phyloP scores from a whole-genome alignment of 2,329 filamentous ascomycete genomes.

The Basipetospora chlamydospora region DNA sequence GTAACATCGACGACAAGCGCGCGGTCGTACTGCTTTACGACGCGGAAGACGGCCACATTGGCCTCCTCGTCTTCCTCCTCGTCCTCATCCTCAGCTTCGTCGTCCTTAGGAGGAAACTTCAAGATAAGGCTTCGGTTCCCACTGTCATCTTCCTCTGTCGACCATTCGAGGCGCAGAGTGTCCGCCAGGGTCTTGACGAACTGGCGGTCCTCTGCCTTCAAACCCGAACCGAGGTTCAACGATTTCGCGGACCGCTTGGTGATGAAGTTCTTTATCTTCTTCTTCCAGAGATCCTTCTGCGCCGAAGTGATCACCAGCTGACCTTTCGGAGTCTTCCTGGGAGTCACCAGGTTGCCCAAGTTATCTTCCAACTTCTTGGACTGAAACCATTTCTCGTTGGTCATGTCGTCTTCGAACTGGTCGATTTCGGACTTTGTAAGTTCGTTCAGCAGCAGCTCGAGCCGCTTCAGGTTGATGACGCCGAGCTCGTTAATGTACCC shows the following conservation, averaged over 20 bases:
- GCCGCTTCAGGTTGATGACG: slow-evolving; percentile 71
- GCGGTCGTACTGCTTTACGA: slow-evolving; percentile 82
- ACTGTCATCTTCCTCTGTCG: slow-evolving; percentile 40
- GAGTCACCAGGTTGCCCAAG: slow-evolving; percentile 40
- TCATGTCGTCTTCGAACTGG: slow-evolving; percentile 84
- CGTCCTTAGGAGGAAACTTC: slow-evolving; percentile 28
- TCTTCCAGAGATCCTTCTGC: slow-evolving; percentile 71
- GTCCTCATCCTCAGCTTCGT: slow-evolving; percentile 49
- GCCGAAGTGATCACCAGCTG: slow-evolving; percentile 61
- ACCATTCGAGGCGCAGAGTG: slow-evolving; percentile 41
- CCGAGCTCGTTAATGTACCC: slow-evolving; percentile 96
- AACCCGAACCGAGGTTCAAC: slow-evolving; percentile 57
- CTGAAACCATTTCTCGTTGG: slow-evolving; percentile 83
- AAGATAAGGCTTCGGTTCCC: slow-evolving; percentile 38
- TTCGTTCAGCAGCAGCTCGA: slow-evolving; percentile 66
- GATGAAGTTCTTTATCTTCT: slow-evolving; percentile 69
- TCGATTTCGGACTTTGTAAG: slow-evolving; percentile 77
- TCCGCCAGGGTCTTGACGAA: slow-evolving; percentile 81
- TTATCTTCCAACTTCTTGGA: slow-evolving; percentile 66
- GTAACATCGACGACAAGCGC: slow-evolving; percentile 72
- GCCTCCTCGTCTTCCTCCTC: slow-evolving; percentile 57
- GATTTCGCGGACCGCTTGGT: slow-evolving; percentile 48
- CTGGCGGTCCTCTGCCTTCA: slow-evolving; percentile 76
- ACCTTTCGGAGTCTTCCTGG: slow-evolving; percentile 38
- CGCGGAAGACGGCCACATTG: slow-evolving; percentile 67